Percentiles rank a stretch among this genome's conserved stretches.
Evolutionary conservation across 495 filamentous ascomycete genomes (phyloP).

Genomic region (Penicillium canescens): DNA sequence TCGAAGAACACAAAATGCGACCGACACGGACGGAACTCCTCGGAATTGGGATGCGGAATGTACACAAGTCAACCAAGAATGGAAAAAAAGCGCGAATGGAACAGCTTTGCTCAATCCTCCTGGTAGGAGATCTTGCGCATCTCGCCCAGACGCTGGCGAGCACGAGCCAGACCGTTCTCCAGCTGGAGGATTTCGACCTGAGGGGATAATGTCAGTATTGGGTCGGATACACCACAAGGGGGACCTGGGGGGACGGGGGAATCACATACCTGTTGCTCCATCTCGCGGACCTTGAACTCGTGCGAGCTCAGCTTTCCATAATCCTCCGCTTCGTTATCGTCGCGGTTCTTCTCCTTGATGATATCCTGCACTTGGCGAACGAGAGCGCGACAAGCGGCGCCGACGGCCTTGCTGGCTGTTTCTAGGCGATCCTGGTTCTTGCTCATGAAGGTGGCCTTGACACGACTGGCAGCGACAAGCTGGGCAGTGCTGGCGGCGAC

Average conservation of each 20-base stretch:
- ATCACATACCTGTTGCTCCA: constrained; percentile 94
- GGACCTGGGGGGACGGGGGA: constrained; percentile 5
- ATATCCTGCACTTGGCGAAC: constrained; percentile 94
- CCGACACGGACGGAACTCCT: background rate
- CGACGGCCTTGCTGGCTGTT: constrained; percentile 89
- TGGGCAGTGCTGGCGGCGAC: constrained; percentile 95
- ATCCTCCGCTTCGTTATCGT: constrained; percentile 76
- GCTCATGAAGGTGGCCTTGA: constrained; percentile 98
- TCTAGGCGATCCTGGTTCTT: constrained; percentile 92
- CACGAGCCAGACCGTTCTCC: constrained; percentile 81
- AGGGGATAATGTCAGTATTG: constrained; percentile 14
- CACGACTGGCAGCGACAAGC: constrained; percentile 89
- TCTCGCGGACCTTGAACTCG: constrained; percentile 97
- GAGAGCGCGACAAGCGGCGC: constrained; percentile 78
- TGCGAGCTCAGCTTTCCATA: constrained; percentile 84
- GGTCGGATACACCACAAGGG: constrained; percentile 5
- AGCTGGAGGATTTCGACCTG: constrained; percentile 97
- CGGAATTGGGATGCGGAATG: constrained; percentile 4
- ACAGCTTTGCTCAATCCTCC: constrained; percentile 59
- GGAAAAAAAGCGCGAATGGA: background rate
- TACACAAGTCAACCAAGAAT: constrained; percentile 5
- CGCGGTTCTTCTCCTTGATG: constrained; percentile 80
- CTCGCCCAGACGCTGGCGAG: constrained; percentile 84
- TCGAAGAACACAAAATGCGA: background rate
- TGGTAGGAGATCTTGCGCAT: constrained; percentile 99